These are phyloP conservation scores for Apium graveolens DNA, from an alignment of 129 eudicot species.

Conservation along the genomic window DNA sequence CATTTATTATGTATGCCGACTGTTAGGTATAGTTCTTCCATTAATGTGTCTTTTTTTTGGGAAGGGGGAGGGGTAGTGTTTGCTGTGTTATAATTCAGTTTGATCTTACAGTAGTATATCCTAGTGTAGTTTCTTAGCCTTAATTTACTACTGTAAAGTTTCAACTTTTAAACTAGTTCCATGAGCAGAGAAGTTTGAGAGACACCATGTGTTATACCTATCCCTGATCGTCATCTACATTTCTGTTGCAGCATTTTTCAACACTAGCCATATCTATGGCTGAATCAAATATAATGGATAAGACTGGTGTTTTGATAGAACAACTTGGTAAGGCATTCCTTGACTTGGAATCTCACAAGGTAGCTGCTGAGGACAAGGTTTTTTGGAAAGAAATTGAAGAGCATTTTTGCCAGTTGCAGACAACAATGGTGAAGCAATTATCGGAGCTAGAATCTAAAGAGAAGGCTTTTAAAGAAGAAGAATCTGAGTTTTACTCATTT, in stretches of 20 bases:
- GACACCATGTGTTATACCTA: neutral
- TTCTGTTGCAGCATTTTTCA: constrained; percentile 24
- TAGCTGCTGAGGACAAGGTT: constrained; percentile 18
- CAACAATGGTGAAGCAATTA: constrained; percentile 27
- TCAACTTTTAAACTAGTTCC: neutral
- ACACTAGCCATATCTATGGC: constrained; percentile 25
- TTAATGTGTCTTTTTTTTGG: no score
- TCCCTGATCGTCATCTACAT: neutral
- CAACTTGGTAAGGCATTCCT: constrained; percentile 39
- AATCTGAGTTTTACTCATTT: constrained; percentile 19
- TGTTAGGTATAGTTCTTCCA: neutral
- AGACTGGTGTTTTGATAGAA: constrained; percentile 28
- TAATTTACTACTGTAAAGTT: neutral
- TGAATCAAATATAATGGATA: constrained; percentile 22
- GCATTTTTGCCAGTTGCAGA: constrained; percentile 38
- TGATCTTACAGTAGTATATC: neutral
- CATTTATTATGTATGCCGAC: neutral
- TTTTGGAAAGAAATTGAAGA: constrained; percentile 32
- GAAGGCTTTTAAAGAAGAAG: constrained; percentile 34
- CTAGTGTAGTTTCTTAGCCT: neutral
- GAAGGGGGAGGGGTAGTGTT: neutral
- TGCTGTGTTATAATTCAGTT: neutral
- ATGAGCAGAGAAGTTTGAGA: neutral
- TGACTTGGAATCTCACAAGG: constrained; percentile 35
- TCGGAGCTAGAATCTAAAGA: constrained; percentile 35